These are phyloP conservation scores for Leccinum pseudoinsigne DNA, from an alignment of 1,284 basidiomycete species.

Conservation along the genomic window DNA sequence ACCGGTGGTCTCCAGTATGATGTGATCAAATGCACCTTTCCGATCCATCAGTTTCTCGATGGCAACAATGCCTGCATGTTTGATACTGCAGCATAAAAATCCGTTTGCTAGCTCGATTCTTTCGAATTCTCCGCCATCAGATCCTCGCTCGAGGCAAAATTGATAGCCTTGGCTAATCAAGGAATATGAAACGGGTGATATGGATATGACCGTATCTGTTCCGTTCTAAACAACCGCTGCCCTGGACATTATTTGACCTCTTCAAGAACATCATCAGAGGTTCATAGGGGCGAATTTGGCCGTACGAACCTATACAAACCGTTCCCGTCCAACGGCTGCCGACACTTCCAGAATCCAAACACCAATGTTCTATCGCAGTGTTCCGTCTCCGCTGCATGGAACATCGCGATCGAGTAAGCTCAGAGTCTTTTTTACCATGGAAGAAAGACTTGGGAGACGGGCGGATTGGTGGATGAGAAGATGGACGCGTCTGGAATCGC, in stretches of 20 bases:
- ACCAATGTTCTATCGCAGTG: conserved; percentile 90
- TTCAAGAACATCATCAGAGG: conserved; percentile 31
- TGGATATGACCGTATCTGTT: conserved; percentile 31
- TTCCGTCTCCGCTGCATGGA: conserved; percentile 97
- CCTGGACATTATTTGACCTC: conserved; percentile 59
- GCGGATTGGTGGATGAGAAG: conserved; percentile 97
- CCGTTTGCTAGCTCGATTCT: conserved; percentile 88
- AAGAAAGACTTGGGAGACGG: conserved; percentile 87
- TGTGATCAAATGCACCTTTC: conserved; percentile 88
- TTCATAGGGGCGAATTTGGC: not conserved
- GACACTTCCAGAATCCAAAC: conserved; percentile 83
- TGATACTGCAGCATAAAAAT: conserved; percentile 93
- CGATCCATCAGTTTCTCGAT: conserved; percentile 86
- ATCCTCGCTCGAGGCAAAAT: conserved; percentile 68
- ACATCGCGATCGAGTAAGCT: conserved; percentile 91
- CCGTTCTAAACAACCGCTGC: conserved; percentile 10
- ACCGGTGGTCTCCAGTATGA: conserved; percentile 91
- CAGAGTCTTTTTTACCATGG: conserved; percentile 72
- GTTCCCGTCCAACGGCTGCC: conserved; percentile 89
- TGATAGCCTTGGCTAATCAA: conserved; percentile 67
- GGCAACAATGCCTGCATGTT: conserved; percentile 86
- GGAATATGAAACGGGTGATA: conserved; percentile 21
- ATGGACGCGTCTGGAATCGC: conserved; percentile 93
- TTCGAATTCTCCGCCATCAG: conserved; percentile 64
- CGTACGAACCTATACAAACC: conserved; percentile 78